Base-by-base conservation (phyloP, 371 early-diverging fungal genomes). In the Coemansia sp. region DNA sequence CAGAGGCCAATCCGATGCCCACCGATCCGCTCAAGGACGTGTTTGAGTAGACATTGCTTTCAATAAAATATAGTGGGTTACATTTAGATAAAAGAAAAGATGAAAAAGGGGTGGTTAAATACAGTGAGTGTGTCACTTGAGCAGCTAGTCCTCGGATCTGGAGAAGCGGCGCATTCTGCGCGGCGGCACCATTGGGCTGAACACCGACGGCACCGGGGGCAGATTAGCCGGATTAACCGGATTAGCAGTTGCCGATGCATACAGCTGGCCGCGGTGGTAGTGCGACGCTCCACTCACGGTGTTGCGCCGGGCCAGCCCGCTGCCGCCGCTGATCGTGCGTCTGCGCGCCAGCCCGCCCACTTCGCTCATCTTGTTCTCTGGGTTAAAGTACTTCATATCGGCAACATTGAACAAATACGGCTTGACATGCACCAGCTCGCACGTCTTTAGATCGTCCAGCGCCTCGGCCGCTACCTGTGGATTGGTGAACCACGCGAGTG, bases 401-500 rank as follows among this genome's bases (percentile, higher is more conserved):
- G 72, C 78, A 0, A 63, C 16, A n/a, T 55, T 64, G 51, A 80
- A 80, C 47, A 59, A 22, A 61, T 80, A 80, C 4, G 81, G 81
- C 68, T 63, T 76, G 67, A 59, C 71, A 37, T 69, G 72, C 16
- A 80, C 60, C 34, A 77, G 54, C 65, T 76, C 70, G 61, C 67
- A 73, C 2, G 74, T 76, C 39, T 53, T 51, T 45, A 76, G 53
- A 24, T 68, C 81, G 11, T 80, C 64, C 4, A 80, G 68, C 11
- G 80, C 80, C 66, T 80, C 69, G 22, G 79, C 53, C 8, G 71
- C 80, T 21, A 68, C 40, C 51, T 60, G 45, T 7, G 80, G 61
- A 64, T 65, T 67, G 58, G 80, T 78, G 61, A 80, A 80, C 80
- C 81, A 80, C 21, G 80, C 80, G 42, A 80, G 50, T 6, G 80